phyloP scores from a whole-genome alignment of 2,329 filamentous ascomycete species.

The Calonectria montana region DNA sequence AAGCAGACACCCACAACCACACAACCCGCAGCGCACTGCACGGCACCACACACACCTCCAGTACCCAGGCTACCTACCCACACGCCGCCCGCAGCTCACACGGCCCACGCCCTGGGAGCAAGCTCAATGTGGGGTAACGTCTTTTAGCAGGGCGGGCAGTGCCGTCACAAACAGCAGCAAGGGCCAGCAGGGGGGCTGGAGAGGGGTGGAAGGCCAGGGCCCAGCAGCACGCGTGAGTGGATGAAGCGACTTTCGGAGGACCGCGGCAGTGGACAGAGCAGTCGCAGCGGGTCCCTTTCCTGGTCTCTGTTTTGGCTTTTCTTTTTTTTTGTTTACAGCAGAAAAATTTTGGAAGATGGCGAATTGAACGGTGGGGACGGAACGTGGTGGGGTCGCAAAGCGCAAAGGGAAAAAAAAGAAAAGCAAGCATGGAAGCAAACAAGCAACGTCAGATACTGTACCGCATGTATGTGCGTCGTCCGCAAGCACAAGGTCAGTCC shows the following conservation, averaged over 20 bases:
- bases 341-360: constrained; percentile 8
- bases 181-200: constrained; percentile 34
- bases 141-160: constrained; percentile 43
- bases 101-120: constrained; percentile 31
- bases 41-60: not conserved
- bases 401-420: not conserved
- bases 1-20: constrained; percentile 13
- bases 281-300: constrained; percentile 3
- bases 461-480: too few species aligned
- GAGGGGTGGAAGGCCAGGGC: constrained; percentile 24
- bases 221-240: constrained; percentile 18
- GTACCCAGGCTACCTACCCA: constrained; percentile 20
- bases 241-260: constrained; percentile 9
- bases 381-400: constrained; percentile 1
- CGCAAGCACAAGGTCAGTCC: not conserved
- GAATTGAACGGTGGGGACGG: constrained; percentile 11
- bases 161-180: constrained; percentile 42
- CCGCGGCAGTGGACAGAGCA: not conserved
- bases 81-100: constrained; percentile 38
- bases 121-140: constrained; percentile 44
- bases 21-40: constrained; percentile 12
- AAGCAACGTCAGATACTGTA: not conserved
- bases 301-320: not conserved
- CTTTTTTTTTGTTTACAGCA: not conserved
- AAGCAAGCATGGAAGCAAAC: not conserved